phyloP scores from a whole-genome alignment of 2,329 filamentous ascomycete genomes.

The Sclerotinia minor region DNA sequence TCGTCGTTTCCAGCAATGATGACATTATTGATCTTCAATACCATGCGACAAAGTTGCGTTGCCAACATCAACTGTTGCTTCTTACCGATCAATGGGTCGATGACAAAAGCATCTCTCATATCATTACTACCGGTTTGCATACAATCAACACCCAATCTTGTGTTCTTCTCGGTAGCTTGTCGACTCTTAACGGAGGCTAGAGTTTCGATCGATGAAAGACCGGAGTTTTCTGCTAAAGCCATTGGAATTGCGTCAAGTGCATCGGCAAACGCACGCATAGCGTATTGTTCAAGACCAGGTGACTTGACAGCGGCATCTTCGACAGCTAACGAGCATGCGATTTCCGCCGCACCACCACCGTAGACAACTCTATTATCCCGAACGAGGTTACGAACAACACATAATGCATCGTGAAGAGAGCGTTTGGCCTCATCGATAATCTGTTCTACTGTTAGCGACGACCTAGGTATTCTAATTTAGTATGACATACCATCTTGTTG shows the following conservation, averaged over 20 bases:
- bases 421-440: constrained; percentile 99
- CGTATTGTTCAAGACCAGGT: constrained; percentile 96
- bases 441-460: constrained; percentile 49
- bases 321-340: constrained; percentile 93
- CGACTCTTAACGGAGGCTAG: constrained; percentile 93
- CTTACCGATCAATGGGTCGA: constrained; percentile 97
- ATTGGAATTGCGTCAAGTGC: constrained; percentile 91
- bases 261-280: constrained; percentile 96
- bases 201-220: constrained; percentile 92
- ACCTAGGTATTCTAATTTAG: background rate
- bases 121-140: constrained; percentile 94
- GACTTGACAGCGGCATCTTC: constrained; percentile 94
- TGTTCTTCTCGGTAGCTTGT: constrained; percentile 83
- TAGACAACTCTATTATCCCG: constrained; percentile 97
- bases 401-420: constrained; percentile 94
- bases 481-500: constrained; percentile 88
- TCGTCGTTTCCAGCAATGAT: constrained; percentile 87
- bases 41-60: constrained; percentile 97
- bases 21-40: constrained; percentile 95
- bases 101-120: constrained; percentile 98
- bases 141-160: constrained; percentile 89
- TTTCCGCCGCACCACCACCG: constrained; percentile 93
- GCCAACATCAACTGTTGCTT: constrained; percentile 94
- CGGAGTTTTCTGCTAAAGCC: constrained; percentile 96
- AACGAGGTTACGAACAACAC: constrained; percentile 95